These are phyloP conservation scores for Saccharum officinarum DNA, from an alignment of 176 grass and related monocot species.

Conservation along the genomic window DNA sequence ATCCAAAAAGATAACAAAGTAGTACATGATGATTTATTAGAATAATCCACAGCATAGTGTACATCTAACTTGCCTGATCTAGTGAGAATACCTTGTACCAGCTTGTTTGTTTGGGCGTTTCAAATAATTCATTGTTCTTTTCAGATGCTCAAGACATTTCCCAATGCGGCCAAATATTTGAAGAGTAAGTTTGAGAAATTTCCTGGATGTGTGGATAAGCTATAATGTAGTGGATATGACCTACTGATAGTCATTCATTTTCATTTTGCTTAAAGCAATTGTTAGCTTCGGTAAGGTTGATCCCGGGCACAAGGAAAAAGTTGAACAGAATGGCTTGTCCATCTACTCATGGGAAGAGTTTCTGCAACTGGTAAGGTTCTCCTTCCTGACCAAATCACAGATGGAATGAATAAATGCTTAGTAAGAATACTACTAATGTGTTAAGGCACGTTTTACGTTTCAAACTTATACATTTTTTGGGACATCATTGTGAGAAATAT, in stretches of 20 bases:
- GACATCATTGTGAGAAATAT: slow-evolving; percentile 22
- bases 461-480: not conserved
- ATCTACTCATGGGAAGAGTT: slow-evolving; percentile 93
- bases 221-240: slow-evolving; percentile 11
- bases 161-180: slow-evolving; percentile 53
- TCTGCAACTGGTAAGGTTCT: slow-evolving; percentile 59
- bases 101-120: not conserved
- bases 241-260: slow-evolving; percentile 26
- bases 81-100: not conserved
- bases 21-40: slow-evolving; percentile 26
- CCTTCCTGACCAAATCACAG: not conserved
- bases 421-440: not conserved
- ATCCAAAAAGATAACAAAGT: not conserved
- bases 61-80: not conserved
- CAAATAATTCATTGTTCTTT: slow-evolving; percentile 31
- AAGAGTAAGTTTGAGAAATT: slow-evolving; percentile 65
- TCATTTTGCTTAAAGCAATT: slow-evolving; percentile 63
- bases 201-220: not conserved
- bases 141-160: slow-evolving; percentile 86
- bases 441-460: not conserved
- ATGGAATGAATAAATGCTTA: not conserved
- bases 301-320: slow-evolving; percentile 65
- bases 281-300: slow-evolving; percentile 87
- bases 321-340: slow-evolving; percentile 68
- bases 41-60: not conserved